A percentile compares a stretch with the other conserved stretches of the same genome.
Conservation (phyloP, 2,329 filamentous ascomycete genomes). For the Teratosphaeria zuluensis region DNA sequence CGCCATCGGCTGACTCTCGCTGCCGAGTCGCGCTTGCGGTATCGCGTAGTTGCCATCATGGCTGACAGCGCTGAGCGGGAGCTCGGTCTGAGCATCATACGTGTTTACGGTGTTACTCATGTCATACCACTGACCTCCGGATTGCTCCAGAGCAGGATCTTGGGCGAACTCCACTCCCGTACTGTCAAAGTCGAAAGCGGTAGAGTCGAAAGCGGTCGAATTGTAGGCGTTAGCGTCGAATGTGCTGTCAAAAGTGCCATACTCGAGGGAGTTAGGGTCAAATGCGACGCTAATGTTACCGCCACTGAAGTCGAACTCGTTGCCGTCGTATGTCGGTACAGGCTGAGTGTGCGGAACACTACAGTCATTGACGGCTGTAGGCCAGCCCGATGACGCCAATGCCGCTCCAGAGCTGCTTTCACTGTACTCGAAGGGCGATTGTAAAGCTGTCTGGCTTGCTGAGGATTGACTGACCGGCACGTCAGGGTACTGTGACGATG, state of each 20-base stretch:
- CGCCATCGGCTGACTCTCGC: neutral
- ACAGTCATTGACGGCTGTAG: conserved; percentile 10
- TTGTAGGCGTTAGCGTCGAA: conserved; percentile 18
- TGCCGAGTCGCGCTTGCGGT: neutral
- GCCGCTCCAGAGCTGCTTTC: conserved; percentile 18
- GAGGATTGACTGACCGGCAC: conserved; percentile 2
- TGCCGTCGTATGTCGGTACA: conserved; percentile 17
- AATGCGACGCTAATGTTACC: conserved; percentile 33
- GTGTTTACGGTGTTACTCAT: conserved; percentile 4
- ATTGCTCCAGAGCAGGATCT: conserved; percentile 17
- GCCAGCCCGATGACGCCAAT: conserved; percentile 19
- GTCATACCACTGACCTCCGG: conserved; percentile 11
- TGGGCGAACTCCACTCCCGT: conserved; percentile 10
- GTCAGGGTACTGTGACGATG: conserved; percentile 4
- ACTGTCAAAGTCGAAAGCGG: conserved; percentile 20
- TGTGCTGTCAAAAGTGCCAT: conserved; percentile 3
- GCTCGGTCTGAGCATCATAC: conserved; percentile 6
- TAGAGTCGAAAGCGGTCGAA: conserved; percentile 20
- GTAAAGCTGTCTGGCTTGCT: conserved; percentile 10
- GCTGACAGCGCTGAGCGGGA: conserved; percentile 2
- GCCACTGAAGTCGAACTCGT: conserved; percentile 31
- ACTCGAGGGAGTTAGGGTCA: conserved; percentile 16
- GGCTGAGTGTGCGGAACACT: conserved; percentile 8
- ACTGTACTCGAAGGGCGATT: conserved; percentile 24
- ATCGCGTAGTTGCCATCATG: conserved; percentile 1